phyloP scores from a whole-genome alignment of 164 flowering plant species.

The Brasenia schreberi region DNA sequence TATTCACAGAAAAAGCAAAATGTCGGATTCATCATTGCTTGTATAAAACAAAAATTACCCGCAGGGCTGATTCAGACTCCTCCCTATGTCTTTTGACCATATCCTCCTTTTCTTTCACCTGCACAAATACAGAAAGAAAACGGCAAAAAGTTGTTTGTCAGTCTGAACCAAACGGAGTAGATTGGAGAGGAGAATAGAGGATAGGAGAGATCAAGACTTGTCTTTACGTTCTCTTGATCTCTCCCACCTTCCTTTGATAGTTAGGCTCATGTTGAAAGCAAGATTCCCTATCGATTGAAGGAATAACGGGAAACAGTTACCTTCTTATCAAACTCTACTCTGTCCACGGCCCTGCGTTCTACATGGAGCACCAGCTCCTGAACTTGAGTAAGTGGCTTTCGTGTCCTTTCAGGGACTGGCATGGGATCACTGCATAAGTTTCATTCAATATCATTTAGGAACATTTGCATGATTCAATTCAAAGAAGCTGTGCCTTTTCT shows the following conservation, averaged over 20 bases:
- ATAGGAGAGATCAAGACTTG: too few relatives aligned
- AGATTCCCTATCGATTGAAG: too few relatives aligned
- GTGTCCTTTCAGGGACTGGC: slow-evolving; percentile 69
- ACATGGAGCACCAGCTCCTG: slow-evolving; percentile 63
- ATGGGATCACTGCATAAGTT: slow-evolving; percentile 64
- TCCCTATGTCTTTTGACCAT: slow-evolving; percentile 84
- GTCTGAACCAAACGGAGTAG: not conserved
- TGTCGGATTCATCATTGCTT: too few relatives aligned
- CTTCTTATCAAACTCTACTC: slow-evolving; percentile 90
- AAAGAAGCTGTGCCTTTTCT: slow-evolving; percentile 1
- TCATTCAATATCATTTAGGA: not conserved
- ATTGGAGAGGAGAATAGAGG: too few relatives aligned
- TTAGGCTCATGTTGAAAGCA: too few relatives aligned
- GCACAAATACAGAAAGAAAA: slow-evolving; percentile 2
- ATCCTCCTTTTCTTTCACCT: slow-evolving; percentile 81
- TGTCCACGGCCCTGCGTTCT: slow-evolving; percentile 63
- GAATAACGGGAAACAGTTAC: slow-evolving; percentile 9
- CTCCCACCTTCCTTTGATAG: too few relatives aligned
- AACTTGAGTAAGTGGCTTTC: slow-evolving; percentile 77
- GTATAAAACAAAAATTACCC: slow-evolving; percentile 29
- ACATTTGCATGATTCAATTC: not conserved
- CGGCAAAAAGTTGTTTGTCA: not conserved
- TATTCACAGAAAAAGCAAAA: not conserved
- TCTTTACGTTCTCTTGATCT: too few relatives aligned
- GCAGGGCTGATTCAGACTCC: slow-evolving; percentile 59